Evolutionary conservation across 768 basidiomycete genomes (phyloP).

Genomic region (Mycena sanguinolenta): DNA sequence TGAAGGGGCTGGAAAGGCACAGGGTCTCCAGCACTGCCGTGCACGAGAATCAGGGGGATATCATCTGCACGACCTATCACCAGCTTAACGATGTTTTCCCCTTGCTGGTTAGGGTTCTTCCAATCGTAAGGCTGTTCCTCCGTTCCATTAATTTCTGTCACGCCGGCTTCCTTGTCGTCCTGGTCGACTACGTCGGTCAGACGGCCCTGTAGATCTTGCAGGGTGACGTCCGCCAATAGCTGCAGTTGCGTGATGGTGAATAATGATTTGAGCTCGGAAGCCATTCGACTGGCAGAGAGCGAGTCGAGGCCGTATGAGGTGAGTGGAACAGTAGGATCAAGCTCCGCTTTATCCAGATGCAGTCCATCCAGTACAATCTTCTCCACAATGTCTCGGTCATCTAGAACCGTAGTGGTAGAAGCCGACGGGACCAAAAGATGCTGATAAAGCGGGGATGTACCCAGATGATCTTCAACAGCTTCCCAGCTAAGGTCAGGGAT

Average conservation of each 20-base stretch:
- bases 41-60: constrained; percentile 32
- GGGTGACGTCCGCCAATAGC: constrained; percentile 7
- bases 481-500: constrained; percentile 13
- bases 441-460: constrained; percentile 3
- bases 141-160: not conserved
- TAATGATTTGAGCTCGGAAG: not conserved
- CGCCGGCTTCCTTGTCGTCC: not conserved
- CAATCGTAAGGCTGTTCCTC: constrained; percentile 18
- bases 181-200: not conserved
- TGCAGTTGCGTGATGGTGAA: constrained; percentile 22
- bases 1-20: constrained; percentile 29
- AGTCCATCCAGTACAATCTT: not conserved
- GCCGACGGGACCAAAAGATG: not conserved
- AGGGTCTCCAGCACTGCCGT: constrained; percentile 26
- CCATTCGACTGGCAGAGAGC: constrained; percentile 13
- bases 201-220: not conserved
- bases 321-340: constrained; percentile 1
- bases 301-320: constrained; percentile 19
- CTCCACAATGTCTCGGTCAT: not conserved
- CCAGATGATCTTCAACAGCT: not conserved
- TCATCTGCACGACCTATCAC: constrained; percentile 16
- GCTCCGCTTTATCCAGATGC: not conserved
- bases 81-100: constrained; percentile 27
- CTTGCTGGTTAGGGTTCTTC: constrained; percentile 7
- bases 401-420: not conserved